A percentile compares a stretch with the other conserved stretches of the same genome.
These are phyloP conservation scores for Ambrosia artemisiifolia DNA, from an alignment of 129 eudicot species.

Conservation along the genomic window DNA sequence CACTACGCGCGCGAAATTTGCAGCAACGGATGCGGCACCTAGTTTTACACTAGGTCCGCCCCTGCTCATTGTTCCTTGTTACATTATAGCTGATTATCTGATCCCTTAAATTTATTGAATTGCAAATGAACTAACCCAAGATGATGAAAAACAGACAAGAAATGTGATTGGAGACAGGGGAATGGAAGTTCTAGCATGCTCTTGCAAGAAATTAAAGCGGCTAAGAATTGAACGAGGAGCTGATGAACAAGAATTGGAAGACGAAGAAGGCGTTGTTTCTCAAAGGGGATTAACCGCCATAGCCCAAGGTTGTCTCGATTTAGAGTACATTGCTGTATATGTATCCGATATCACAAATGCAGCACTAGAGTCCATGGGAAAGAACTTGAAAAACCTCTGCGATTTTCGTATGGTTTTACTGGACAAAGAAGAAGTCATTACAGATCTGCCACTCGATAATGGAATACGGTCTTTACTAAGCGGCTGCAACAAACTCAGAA, in stretches of 20 bases:
- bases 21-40: too few relatives aligned
- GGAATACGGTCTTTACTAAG: slow-evolving; percentile 74
- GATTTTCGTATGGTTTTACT: slow-evolving; percentile 86
- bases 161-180: slow-evolving; percentile 83
- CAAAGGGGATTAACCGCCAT: slow-evolving; percentile 78
- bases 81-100: not conserved
- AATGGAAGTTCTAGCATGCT: slow-evolving; percentile 57
- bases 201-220: slow-evolving; percentile 63
- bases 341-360: slow-evolving; percentile 88
- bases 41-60: too few relatives aligned
- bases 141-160: slow-evolving; percentile 58
- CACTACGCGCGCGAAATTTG: too few relatives aligned
- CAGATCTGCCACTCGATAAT: slow-evolving; percentile 82
- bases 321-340: slow-evolving; percentile 77
- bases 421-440: slow-evolving; percentile 53
- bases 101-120: not conserved
- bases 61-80: not conserved
- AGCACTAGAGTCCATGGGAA: slow-evolving; percentile 64
- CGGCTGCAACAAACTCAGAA: slow-evolving; percentile 61
- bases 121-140: slow-evolving; percentile 3
- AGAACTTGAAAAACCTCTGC: slow-evolving; percentile 53
- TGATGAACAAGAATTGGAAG: slow-evolving; percentile 77
- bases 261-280: slow-evolving; percentile 71
- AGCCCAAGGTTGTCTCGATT: slow-evolving; percentile 65
- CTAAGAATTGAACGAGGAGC: slow-evolving; percentile 87